These are phyloP conservation scores for Plasmodium berghei DNA, from an alignment of 169 alveolate species.

Conservation along the genomic window DNA sequence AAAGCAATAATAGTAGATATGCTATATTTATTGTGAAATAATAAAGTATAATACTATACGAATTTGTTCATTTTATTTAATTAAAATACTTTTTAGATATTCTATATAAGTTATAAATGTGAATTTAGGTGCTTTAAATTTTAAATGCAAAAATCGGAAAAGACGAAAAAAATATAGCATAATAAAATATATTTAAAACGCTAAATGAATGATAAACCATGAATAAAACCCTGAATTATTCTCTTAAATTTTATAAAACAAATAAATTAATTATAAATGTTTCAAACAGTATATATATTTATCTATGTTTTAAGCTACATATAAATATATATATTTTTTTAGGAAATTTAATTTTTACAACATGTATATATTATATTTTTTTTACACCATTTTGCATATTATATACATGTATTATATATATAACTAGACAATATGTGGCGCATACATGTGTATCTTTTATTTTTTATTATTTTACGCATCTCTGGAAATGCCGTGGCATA, in stretches of 20 bases:
- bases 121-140: background rate
- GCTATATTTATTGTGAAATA: background rate
- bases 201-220: background rate
- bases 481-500: too few species aligned
- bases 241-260: background rate
- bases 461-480: too few species aligned
- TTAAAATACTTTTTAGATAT: background rate
- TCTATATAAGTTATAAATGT: background rate
- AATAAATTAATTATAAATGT: background rate
- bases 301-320: too few species aligned
- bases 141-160: conserved; percentile 7
- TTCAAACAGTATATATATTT: background rate
- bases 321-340: too few species aligned
- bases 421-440: too few species aligned
- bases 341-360: too few species aligned
- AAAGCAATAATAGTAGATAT: background rate
- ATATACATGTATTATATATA: too few species aligned
- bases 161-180: background rate
- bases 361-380: too few species aligned
- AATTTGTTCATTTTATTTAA: conserved; percentile 4
- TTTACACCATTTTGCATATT: too few species aligned
- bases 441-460: too few species aligned
- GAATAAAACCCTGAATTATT: background rate
- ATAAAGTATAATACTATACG: background rate
- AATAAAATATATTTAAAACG: background rate